Base-by-base conservation (phyloP, 2,329 filamentous ascomycete species). In the Zalaria sp. region DNA sequence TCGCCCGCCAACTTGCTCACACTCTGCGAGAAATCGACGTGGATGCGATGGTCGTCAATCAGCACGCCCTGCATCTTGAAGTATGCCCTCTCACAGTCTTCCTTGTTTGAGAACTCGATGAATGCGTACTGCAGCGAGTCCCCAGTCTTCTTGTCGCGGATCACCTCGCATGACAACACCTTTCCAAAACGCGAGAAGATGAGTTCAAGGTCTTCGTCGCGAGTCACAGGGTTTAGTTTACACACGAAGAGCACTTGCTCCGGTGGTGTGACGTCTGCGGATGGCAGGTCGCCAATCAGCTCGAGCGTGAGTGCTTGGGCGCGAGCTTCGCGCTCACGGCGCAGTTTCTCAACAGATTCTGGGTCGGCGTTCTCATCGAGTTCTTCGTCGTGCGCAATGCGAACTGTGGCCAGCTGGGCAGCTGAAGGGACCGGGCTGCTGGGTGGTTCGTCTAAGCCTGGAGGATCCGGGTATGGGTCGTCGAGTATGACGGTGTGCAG, bases 41-140 rank as follows among this genome's bases (percentile, higher is more conserved):
- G 91, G 48, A 98, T 98, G 35, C 91, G 81, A 49, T 94, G 84
- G 53, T 98, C 91, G 55, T 98, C 91, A 49, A 98, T 96, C 42
- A 98, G 67, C 2, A 96, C 89, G 2, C 82, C 86, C 60, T 98
- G 87, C 91, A 98, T 98, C 65, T 98, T 98, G 67, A 93, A 91
- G 57, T 95, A 98, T 3, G 91, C 91, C 40, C 84, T 78, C 63
- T 98, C 91, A 59, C 91, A 96, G 41, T 89, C 83, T 50, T 81
- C 77, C 63, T 95, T 91, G 42, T 93, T 83, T 44, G 89, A 84
- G 54, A 89, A 98, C 59, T 98, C 91, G 55, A 98, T 93, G 52
- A 98, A 98, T 1, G 91, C 87, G 57, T 98, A 98, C 59, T 98
- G 91, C 38, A 98, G 65, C 55, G 86, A 94, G 63, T 98, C 91